phyloP scores from a whole-genome alignment of 495 filamentous ascomycete genomes.

The Xylaria palmicola region DNA sequence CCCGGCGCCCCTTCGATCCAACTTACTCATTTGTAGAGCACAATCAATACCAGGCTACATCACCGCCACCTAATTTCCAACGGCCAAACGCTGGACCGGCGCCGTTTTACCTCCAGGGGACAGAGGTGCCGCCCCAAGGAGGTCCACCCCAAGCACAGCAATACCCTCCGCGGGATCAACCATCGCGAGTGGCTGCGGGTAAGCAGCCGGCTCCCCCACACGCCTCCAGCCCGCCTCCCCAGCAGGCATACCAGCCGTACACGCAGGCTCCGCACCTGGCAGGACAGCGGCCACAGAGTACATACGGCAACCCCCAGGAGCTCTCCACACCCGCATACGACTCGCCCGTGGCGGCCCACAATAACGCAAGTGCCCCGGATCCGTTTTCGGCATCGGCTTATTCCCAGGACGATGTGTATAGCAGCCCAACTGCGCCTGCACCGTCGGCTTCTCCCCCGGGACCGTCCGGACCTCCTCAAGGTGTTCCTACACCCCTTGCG shows the following conservation, averaged over 20 bases:
- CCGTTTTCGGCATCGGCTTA: slow-evolving; percentile 63
- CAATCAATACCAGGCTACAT: slow-evolving; percentile 44
- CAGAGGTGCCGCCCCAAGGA: slow-evolving; percentile 41
- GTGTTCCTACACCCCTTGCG: slow-evolving; percentile 27
- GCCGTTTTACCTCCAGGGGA: slow-evolving; percentile 47
- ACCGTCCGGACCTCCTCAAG: slow-evolving; percentile 27
- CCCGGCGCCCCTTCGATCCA: slow-evolving; percentile 18
- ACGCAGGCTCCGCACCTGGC: slow-evolving; percentile 42
- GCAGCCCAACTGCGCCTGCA: slow-evolving; percentile 31
- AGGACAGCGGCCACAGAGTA: slow-evolving; percentile 63
- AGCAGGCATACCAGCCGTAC: slow-evolving; percentile 42
- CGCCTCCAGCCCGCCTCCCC: slow-evolving; percentile 43
- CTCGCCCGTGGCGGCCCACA: slow-evolving; percentile 66
- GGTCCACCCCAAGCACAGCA: slow-evolving; percentile 30
- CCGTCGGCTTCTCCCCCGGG: slow-evolving; percentile 22
- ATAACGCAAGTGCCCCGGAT: slow-evolving; percentile 41
- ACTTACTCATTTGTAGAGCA: slow-evolving; percentile 33
- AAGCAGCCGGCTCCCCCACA: slow-evolving; percentile 49
- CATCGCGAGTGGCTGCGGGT: slow-evolving; percentile 42
- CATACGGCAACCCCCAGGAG: slow-evolving; percentile 77
- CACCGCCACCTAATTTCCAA: slow-evolving; percentile 50
- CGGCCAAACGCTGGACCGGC: slow-evolving; percentile 39
- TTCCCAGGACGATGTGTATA: slow-evolving; percentile 56
- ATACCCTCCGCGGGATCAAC: slow-evolving; percentile 42
- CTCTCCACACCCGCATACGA: slow-evolving; percentile 82